Conservation (phyloP, 441 rosid species). For the Adansonia gregorii region DNA sequence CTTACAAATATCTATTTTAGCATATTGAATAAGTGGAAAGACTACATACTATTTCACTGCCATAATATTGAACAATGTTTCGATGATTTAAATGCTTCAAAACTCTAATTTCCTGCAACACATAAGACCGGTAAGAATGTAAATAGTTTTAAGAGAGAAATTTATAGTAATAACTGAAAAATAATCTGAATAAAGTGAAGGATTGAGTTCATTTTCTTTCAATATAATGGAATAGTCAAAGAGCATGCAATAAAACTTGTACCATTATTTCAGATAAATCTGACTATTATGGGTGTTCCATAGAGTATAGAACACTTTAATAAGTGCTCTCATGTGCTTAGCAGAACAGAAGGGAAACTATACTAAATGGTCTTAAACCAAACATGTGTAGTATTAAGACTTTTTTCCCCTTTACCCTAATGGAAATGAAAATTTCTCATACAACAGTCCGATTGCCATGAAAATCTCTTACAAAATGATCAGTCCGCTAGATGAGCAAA, state of each 20-base stretch:
- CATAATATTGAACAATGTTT: slow-evolving; percentile 80
- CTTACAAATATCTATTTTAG: not conserved
- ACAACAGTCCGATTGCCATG: too few relatives aligned
- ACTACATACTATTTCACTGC: slow-evolving; percentile 72
- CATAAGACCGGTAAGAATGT: slow-evolving; percentile 14
- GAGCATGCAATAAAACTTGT: not conserved
- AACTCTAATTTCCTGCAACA: slow-evolving; percentile 69
- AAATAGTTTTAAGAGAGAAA: too few relatives aligned
- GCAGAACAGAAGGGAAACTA: too few relatives aligned
- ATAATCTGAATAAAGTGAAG: not conserved
- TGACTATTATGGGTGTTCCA: too few relatives aligned
- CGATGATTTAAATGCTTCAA: slow-evolving; percentile 65
- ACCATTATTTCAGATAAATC: not conserved
- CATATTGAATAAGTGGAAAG: slow-evolving; percentile 10
- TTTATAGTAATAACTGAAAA: not conserved
- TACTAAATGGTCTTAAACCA: too few relatives aligned
- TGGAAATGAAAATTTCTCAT: too few relatives aligned
- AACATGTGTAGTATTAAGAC: too few relatives aligned
- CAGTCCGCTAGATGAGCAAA: not conserved
- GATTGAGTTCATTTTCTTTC: not conserved
- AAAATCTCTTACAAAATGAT: not conserved
- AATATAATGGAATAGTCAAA: not conserved
- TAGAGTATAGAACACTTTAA: too few relatives aligned
- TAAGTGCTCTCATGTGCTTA: too few relatives aligned
- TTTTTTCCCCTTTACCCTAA: too few relatives aligned